phyloP scores from a whole-genome alignment of 108 stramenopile species.

The Aurantiochytrium sp. region DNA sequence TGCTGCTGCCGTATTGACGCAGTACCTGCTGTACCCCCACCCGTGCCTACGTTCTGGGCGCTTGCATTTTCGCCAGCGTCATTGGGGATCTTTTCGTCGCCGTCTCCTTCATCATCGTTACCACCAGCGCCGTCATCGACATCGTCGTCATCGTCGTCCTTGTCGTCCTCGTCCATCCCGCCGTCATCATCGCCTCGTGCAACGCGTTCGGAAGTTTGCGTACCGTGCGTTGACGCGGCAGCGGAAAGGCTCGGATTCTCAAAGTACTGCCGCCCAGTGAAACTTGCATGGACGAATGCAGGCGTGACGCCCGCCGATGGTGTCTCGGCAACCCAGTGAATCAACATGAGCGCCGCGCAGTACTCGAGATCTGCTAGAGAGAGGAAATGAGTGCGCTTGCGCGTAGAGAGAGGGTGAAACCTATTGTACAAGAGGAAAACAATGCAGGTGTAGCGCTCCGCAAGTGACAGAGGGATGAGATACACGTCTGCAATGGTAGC shows the following conservation, averaged over 20 bases:
- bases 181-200: too few species aligned
- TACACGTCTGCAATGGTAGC: neutral
- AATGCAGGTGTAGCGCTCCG: slow-evolving; percentile 10
- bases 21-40: too few species aligned
- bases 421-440: neutral
- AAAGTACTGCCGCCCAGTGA: neutral
- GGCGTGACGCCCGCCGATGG: neutral
- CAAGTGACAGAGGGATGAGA: neutral
- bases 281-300: neutral
- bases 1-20: too few species aligned
- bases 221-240: neutral
- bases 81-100: too few species aligned
- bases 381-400: neutral
- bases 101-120: too few species aligned
- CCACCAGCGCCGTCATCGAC: too few species aligned
- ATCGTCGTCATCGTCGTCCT: too few species aligned
- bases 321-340: neutral
- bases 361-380: neutral
- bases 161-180: too few species aligned
- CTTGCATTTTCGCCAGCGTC: too few species aligned
- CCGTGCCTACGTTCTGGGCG: too few species aligned
- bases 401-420: neutral
- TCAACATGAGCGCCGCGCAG: slow-evolving; percentile 12
- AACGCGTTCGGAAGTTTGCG: too few species aligned
- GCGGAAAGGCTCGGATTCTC: neutral